Percentiles rank a stretch among this genome's conserved stretches.
phyloP scores from a whole-genome alignment of 495 filamentous ascomycete genomes.

The Penicillium maclennaniae region DNA sequence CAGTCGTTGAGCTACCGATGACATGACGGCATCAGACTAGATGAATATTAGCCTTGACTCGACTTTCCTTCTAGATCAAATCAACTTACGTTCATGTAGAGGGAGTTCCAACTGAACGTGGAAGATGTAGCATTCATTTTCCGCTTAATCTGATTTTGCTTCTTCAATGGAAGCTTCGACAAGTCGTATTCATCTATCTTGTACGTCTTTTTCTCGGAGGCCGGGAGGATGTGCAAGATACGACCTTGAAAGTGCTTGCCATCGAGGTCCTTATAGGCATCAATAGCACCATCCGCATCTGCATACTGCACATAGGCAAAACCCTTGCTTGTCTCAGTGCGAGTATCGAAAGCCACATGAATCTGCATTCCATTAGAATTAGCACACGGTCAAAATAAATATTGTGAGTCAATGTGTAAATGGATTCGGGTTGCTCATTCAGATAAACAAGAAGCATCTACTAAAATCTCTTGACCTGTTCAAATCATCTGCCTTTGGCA shows the following conservation, averaged over 20 bases:
- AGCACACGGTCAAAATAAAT: slow-evolving; percentile 32
- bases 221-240: slow-evolving; percentile 82
- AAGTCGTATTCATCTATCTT: slow-evolving; percentile 82
- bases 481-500: slow-evolving; percentile 65
- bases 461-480: slow-evolving; percentile 67
- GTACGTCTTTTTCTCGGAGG: slow-evolving; percentile 70
- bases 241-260: slow-evolving; percentile 85
- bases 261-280: slow-evolving; percentile 72
- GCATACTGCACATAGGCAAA: slow-evolving; percentile 82
- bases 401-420: slow-evolving; percentile 35
- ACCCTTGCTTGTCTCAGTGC: slow-evolving; percentile 67
- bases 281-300: slow-evolving; percentile 64
- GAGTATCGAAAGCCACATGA: slow-evolving; percentile 70
- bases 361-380: slow-evolving; percentile 57
- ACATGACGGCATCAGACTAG: slow-evolving; percentile 82
- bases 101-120: slow-evolving; percentile 92
- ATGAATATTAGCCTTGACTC: slow-evolving; percentile 21
- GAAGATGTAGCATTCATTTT: slow-evolving; percentile 71
- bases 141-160: slow-evolving; percentile 83
- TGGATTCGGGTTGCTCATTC: slow-evolving; percentile 38
- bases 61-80: not conserved
- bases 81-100: slow-evolving; percentile 85
- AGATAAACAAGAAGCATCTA: slow-evolving; percentile 69
- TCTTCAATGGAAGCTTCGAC: slow-evolving; percentile 86
- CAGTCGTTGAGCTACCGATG: slow-evolving; percentile 79